phyloP scores from a whole-genome alignment of 176 grass and related monocot species.

The Carex parvula region DNA sequence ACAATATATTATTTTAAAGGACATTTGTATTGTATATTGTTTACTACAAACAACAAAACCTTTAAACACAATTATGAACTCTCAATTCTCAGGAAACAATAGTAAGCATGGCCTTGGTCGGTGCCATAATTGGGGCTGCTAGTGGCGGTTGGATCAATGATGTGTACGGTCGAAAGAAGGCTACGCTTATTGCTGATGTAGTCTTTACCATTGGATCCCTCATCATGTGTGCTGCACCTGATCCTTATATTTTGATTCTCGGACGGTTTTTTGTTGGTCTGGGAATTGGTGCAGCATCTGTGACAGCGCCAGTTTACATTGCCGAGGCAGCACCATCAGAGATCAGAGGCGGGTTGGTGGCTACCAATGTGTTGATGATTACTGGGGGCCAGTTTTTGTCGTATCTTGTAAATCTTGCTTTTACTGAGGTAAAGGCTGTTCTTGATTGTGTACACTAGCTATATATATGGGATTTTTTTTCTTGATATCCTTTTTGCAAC shows the following conservation, averaged over 20 bases:
- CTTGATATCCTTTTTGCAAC: neutral
- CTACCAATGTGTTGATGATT: conserved; percentile 96
- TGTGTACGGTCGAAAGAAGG: conserved; percentile 76
- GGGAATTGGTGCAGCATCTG: conserved; percentile 79
- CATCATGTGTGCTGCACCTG: conserved; percentile 67
- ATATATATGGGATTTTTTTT: neutral
- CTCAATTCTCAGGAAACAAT: conserved; percentile 69
- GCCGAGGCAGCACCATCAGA: conserved; percentile 88
- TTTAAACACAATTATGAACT: conserved; percentile 21
- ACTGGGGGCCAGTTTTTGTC: conserved; percentile 95
- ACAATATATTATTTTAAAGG: neutral
- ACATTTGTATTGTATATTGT: neutral
- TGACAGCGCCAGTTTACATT: conserved; percentile 90
- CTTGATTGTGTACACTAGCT: neutral
- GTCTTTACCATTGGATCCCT: conserved; percentile 76
- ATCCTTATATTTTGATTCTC: conserved; percentile 68
- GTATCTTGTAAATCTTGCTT: conserved; percentile 93
- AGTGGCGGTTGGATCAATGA: conserved; percentile 93
- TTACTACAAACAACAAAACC: neutral
- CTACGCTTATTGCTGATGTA: conserved; percentile 80
- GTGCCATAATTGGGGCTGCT: conserved; percentile 82
- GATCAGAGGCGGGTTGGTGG: conserved; percentile 86
- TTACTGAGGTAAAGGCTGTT: conserved; percentile 67
- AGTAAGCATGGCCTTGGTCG: conserved; percentile 93
- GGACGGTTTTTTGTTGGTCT: conserved; percentile 86